These are phyloP conservation scores for Carex sylvatica DNA, from an alignment of 202 grass and related monocot genomes.

Conservation along the genomic window DNA sequence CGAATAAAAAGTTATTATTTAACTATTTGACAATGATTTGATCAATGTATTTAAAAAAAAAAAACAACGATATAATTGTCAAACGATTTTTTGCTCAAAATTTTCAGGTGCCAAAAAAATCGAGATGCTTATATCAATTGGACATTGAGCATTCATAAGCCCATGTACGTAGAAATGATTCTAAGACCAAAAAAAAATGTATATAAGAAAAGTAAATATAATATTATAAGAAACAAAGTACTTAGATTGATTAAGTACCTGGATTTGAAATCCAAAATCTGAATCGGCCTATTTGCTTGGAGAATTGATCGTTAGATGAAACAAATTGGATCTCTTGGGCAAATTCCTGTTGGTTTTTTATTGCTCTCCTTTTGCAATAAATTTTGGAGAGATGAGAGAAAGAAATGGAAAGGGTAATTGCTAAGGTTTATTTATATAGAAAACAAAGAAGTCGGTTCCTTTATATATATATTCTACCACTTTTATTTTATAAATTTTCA, in stretches of 20 bases:
- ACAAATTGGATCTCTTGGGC: background rate
- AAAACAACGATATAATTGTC: background rate
- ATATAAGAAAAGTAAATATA: too few relatives aligned
- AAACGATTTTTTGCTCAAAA: background rate
- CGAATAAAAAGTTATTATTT: background rate
- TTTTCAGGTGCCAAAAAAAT: background rate
- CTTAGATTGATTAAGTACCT: background rate
- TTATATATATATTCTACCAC: background rate
- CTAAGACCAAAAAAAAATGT: background rate
- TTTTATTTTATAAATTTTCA: background rate
- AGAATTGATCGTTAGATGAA: background rate
- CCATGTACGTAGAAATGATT: background rate
- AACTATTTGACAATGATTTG: background rate
- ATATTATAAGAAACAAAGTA: too few relatives aligned
- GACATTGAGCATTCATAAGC: background rate
- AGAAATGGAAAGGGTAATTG: too few relatives aligned
- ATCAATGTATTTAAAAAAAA: background rate
- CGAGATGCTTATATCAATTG: background rate
- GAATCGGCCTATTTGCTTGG: background rate
- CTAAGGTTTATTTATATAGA: too few relatives aligned
- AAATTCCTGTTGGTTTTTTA: background rate
- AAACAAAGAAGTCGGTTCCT: too few relatives aligned
- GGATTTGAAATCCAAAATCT: background rate
- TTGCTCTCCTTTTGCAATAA: too few relatives aligned
- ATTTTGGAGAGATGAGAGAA: background rate